phyloP scores from a whole-genome alignment of 1,284 basidiomycete genomes.

The Wallemia hederae region DNA sequence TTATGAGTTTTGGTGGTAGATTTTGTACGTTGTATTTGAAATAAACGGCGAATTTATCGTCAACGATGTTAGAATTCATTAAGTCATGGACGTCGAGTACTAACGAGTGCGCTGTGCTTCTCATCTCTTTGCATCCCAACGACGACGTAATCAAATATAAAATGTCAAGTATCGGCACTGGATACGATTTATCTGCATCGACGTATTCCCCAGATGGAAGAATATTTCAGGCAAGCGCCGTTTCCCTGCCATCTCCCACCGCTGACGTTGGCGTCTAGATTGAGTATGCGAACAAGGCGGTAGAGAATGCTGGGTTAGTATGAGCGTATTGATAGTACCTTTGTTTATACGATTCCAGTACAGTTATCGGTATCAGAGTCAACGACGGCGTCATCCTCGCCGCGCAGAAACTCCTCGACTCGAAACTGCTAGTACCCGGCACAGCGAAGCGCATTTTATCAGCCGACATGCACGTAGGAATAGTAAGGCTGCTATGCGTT shows the following conservation, averaged over 20 bases:
- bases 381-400: slow-evolving; percentile 83
- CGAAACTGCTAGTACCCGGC: slow-evolving; percentile 79
- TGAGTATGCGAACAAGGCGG: slow-evolving; percentile 94
- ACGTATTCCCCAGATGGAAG: slow-evolving; percentile 96
- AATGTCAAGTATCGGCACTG: slow-evolving; percentile 94
- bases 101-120: too few species aligned
- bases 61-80: not conserved
- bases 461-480: slow-evolving; percentile 70
- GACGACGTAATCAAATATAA: slow-evolving; percentile 2
- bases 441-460: slow-evolving; percentile 79
- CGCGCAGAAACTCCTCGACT: slow-evolving; percentile 93
- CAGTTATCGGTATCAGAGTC: slow-evolving; percentile 65
- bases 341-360: slow-evolving; percentile 22
- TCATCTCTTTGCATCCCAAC: too few species aligned
- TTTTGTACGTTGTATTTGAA: not conserved
- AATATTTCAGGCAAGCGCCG: slow-evolving; percentile 54
- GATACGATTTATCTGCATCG: slow-evolving; percentile 91
- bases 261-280: slow-evolving; percentile 26
- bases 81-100: too few species aligned
- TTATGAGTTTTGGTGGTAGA: not conserved
- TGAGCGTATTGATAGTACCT: not conserved
- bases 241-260: not conserved
- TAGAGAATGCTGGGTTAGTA: slow-evolving; percentile 75
- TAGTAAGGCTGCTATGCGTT: slow-evolving; percentile 24
- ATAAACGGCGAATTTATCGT: not conserved